A percentile compares a stretch with the other conserved stretches of the same genome.
phyloP scores from a whole-genome alignment of 1,284 basidiomycete species.

The Ganoderma leucocontextum region DNA sequence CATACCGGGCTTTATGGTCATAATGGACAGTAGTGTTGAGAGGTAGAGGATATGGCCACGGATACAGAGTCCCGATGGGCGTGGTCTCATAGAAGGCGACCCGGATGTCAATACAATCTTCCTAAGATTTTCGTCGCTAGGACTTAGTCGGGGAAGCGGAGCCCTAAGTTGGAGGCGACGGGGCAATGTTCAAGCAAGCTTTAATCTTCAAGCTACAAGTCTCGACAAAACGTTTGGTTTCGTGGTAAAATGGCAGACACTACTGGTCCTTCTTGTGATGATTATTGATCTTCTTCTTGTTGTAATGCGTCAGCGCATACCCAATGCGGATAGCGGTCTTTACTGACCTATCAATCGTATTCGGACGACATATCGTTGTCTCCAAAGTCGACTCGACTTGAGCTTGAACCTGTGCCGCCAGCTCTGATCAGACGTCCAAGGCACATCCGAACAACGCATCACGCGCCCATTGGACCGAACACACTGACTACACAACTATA shows the following conservation, averaged over 20 bases:
- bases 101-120: not conserved
- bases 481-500: not conserved
- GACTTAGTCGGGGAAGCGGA: not conserved
- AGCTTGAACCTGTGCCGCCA: not conserved
- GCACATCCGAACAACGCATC: not conserved
- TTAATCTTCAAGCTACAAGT: not conserved
- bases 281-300: not conserved
- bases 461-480: not conserved
- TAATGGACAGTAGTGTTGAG: not conserved
- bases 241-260: too few relatives aligned
- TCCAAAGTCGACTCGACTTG: not conserved
- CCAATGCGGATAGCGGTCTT: not conserved
- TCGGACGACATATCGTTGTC: not conserved
- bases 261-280: not conserved
- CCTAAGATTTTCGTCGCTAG: not conserved
- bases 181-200: not conserved
- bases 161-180: not conserved
- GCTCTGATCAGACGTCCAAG: not conserved
- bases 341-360: not conserved
- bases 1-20: not conserved
- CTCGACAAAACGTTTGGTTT: not conserved
- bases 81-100: not conserved
- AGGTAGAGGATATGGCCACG: not conserved
- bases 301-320: not conserved
- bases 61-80: not conserved